Base-by-base conservation (phyloP, 2,329 filamentous ascomycete genomes). In the Bipolaris oryzae region DNA sequence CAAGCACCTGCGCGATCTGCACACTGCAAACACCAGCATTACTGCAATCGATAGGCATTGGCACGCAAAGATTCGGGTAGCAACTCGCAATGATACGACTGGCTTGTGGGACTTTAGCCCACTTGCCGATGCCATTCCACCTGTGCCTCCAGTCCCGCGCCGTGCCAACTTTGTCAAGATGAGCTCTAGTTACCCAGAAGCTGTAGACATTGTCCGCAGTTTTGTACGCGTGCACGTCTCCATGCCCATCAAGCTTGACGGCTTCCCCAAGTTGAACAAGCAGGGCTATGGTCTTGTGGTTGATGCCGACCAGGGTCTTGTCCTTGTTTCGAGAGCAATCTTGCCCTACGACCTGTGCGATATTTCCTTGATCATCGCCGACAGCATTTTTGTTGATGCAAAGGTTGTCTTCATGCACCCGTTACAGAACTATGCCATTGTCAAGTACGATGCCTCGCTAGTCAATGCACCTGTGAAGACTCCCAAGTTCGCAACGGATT, bases 201-300 rank as follows among this genome's bases (percentile, higher is more conserved):
- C 95, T n/a, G 92, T 93, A 2, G 92, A 96, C 64, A 86, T 99
- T 60, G 91, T 99, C 37, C 89, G 91, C 64, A 97, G 93, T 73
- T 98, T 99, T 74, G 94, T 99, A 23, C 89, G 95, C 37, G 90
- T 99, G 53, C 89, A 91, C 62, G 96, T 93, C 68, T 90, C 89
- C 21, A 94, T 99, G 89, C 95, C 95, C 0, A 81, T 99, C 60
- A 98, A 98, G 81, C 84, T 99, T 9, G 95, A 99, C 74, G 95
- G 95, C n/a, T 99, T 96, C 74, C 96, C 95, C 5, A 91, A 95
- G 75, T 92, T 95, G 64, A 85, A 92, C 46, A 95, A 96, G 78
- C 95, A 92, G 79, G 95, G 95, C 0, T 97, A 96, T 82, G 95
- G 95, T 37, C 81, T 99, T 35, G 94, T 99, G n/a, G 91, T 99